phyloP scores from a whole-genome alignment of 2,329 filamentous ascomycete genomes.

The Botrytis byssoidea region DNA sequence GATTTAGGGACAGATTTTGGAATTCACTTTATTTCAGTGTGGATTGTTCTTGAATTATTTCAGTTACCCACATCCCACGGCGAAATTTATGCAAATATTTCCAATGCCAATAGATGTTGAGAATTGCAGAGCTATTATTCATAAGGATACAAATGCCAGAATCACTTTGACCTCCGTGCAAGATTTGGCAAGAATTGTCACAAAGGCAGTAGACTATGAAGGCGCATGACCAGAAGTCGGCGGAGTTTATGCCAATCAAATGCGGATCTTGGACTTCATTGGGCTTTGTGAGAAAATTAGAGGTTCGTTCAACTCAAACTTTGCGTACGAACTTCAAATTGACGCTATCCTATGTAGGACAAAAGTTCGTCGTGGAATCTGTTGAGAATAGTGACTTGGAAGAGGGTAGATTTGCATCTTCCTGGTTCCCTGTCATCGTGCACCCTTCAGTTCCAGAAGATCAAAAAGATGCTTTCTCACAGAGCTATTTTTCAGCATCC shows the following conservation, averaged over 20 bases:
- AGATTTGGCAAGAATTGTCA: constrained; percentile 45
- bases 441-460: constrained; percentile 42
- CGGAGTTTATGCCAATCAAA: constrained; percentile 29
- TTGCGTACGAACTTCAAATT: not conserved
- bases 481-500: constrained; percentile 44
- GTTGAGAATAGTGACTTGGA: constrained; percentile 49
- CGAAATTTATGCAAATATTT: constrained; percentile 43
- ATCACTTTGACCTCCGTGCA: constrained; percentile 47
- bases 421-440: constrained; percentile 43
- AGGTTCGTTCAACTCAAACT: constrained; percentile 37
- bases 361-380: constrained; percentile 45
- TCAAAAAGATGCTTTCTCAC: constrained; percentile 28
- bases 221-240: constrained; percentile 37
- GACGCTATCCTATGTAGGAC: constrained; percentile 29
- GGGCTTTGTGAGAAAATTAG: constrained; percentile 31
- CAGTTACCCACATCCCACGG: constrained; percentile 41
- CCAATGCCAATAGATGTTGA: constrained; percentile 38
- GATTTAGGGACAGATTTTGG: not conserved
- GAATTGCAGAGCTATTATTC: constrained; percentile 42
- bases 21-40: constrained; percentile 50
- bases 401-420: constrained; percentile 43
- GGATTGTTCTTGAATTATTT: constrained; percentile 51
- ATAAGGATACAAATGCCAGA: constrained; percentile 44
- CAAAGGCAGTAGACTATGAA: constrained; percentile 37
- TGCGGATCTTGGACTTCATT: not conserved